These are phyloP conservation scores for Cyberlindnera maclurae DNA, from an alignment of 805 yeast species.

Conservation along the genomic window DNA sequence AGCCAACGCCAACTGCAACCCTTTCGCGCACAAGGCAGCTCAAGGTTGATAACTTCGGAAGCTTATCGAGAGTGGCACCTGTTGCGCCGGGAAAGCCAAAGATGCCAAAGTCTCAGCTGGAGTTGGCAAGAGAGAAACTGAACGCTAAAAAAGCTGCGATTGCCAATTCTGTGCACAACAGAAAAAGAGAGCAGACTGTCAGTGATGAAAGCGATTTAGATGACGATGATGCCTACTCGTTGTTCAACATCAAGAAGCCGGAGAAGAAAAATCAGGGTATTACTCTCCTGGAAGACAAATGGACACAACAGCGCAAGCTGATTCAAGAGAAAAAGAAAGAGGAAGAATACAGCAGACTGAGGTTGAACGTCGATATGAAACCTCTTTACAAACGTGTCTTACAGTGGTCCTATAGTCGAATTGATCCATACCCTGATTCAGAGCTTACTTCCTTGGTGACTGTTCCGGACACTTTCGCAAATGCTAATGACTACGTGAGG, in stretches of 20 bases:
- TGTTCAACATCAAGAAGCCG: constrained; percentile 25
- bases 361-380: constrained; percentile 70
- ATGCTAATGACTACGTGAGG: constrained; percentile 58
- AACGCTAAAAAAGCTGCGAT: constrained; percentile 24
- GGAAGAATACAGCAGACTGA: constrained; percentile 69
- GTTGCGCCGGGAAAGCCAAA: constrained; percentile 21
- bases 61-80: constrained; percentile 24
- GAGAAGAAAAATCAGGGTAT: constrained; percentile 23
- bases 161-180: constrained; percentile 33
- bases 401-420: constrained; percentile 65
- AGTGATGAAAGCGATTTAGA: constrained; percentile 26
- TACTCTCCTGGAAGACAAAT: constrained; percentile 25
- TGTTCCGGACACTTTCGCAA: constrained; percentile 49
- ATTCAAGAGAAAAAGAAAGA: constrained; percentile 39
- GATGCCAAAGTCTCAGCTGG: constrained; percentile 30
- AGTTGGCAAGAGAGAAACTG: constrained; percentile 30
- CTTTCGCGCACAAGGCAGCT: constrained; percentile 23
- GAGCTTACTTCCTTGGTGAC: constrained; percentile 25
- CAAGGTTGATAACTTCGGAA: constrained; percentile 32
- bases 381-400: constrained; percentile 67
- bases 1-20: constrained; percentile 17
- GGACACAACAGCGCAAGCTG: constrained; percentile 27
- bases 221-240: constrained; percentile 29
- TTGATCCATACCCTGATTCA: constrained; percentile 52
- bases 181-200: constrained; percentile 1